Evolutionary conservation across 2,329 filamentous ascomycete species (phyloP).

Genomic region (Exophiala phaeomuriformis): DNA sequence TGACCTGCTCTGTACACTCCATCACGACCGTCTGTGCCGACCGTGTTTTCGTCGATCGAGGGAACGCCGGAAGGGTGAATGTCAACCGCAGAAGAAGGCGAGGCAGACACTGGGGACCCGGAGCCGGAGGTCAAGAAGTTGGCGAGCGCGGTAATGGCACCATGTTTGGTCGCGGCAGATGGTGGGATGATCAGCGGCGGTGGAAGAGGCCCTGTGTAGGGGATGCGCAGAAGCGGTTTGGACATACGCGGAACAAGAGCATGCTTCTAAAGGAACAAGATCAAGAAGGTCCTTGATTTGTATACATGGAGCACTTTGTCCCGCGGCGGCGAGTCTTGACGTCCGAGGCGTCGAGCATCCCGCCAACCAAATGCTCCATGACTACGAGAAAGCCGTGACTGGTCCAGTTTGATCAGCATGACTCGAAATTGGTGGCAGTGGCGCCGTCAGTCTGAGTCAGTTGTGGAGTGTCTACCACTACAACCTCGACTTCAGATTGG

Average conservation of each 20-base stretch:
- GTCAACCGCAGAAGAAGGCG: conserved; percentile 37
- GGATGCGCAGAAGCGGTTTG: conserved; percentile 75
- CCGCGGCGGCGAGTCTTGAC: not conserved
- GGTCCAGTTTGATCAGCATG: too few species aligned
- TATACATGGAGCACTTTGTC: too few species aligned
- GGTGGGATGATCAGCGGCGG: conserved; percentile 66
- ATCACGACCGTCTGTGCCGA: too few species aligned
- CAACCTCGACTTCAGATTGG: too few species aligned
- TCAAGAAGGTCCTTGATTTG: not conserved
- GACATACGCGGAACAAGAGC: conserved; percentile 48
- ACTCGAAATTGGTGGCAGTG: too few species aligned
- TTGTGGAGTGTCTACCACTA: too few species aligned
- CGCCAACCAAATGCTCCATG: too few species aligned
- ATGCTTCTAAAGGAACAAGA: conserved; percentile 25
- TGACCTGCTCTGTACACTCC: conserved; percentile 29
- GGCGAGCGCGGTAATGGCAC: conserved; percentile 68
- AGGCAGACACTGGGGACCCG: too few species aligned
- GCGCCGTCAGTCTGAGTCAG: too few species aligned
- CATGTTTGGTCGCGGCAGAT: conserved; percentile 60
- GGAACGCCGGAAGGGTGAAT: conserved; percentile 10
- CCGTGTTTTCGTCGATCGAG: not conserved
- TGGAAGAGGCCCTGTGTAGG: conserved; percentile 77
- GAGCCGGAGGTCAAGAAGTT: conserved; percentile 62
- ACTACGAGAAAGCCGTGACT: too few species aligned
- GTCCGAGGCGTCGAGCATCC: too few species aligned